Conservation (phyloP, 306 rosid species). For the Corylus heterophylla region DNA sequence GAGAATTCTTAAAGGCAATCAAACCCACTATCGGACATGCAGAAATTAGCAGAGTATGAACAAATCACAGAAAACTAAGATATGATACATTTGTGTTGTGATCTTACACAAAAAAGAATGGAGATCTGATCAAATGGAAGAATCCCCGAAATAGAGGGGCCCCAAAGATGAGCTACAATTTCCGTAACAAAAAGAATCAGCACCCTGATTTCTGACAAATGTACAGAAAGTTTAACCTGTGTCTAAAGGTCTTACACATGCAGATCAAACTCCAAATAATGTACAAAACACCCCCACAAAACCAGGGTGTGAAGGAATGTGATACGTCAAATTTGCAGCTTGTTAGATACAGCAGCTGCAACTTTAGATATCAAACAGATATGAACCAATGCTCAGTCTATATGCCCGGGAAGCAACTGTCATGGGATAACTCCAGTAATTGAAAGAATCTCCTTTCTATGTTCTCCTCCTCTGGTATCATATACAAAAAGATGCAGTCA, state of each 20-base stretch:
- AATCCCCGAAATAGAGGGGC: slow-evolving; percentile 1
- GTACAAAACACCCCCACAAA: slow-evolving; percentile 19
- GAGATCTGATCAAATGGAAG: neutral
- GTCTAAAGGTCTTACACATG: slow-evolving; percentile 6
- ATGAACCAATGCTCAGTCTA: slow-evolving; percentile 35
- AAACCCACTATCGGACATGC: neutral
- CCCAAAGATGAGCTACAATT: neutral
- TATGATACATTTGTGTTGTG: neutral
- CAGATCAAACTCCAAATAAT: slow-evolving; percentile 25
- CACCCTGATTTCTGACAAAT: slow-evolving; percentile 22
- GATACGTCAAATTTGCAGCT: slow-evolving; percentile 34
- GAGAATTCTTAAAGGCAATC: neutral
- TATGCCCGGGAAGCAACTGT: slow-evolving; percentile 29
- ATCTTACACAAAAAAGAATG: neutral
- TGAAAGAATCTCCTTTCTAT: slow-evolving; percentile 31
- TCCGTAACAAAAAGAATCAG: neutral
- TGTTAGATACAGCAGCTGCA: slow-evolving; percentile 50
- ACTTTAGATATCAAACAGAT: neutral
- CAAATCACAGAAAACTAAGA: too few species aligned
- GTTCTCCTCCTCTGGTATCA: slow-evolving; percentile 44
- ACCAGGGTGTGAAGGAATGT: slow-evolving; percentile 30
- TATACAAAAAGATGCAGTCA: slow-evolving; percentile 45
- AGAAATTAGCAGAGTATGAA: neutral
- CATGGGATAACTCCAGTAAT: slow-evolving; percentile 6
- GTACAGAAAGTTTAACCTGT: slow-evolving; percentile 26